Evolutionary conservation across 176 grass and related monocot species (phyloP), one percentile per base, ranked within the genome.

Genomic region (Oryza nivara): DNA sequence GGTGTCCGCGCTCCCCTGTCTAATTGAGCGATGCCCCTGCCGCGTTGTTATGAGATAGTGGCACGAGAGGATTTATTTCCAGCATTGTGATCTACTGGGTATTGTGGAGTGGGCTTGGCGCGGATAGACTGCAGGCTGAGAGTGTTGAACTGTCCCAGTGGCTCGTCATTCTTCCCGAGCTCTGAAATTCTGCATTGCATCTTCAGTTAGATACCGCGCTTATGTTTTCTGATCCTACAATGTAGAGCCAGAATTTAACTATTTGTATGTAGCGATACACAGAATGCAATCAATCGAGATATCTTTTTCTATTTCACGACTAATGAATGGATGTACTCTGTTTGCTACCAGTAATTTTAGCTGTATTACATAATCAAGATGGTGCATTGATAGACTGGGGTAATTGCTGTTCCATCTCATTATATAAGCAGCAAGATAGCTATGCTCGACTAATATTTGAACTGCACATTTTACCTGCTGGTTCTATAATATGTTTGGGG

Each of bases 321-420:
- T 48, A 17, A 61, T 82, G 52, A 17, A 76, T 75, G 30, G 15
- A 30, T 69, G 8, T 13, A 20, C 0, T 74, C 45, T 20, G 20
- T 84, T 68, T 80, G 15, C 69, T 40, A 22, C 38, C 43, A 40
- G 51, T 85, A 3, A 32, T n/a, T 52, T 65, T 73, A 9, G 36
- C 10, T 81, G 35, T 86, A 19, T 69, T 52, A 25, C 7, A 3
- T 60, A 44, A 75, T 12, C 16, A 23, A 49, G 19, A 88, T 34
- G 65, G 1, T 36, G 3, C 3, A 2, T 23, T 10, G 7, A 65
- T 52, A 2, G 15, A 80, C 52, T 86, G 9, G 19, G 47, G 65
- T 76, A 35, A 61, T 23, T 11, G 67, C 23, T 85, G 13, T 71
- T 63, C 46, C 40, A 52, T 26, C 23, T 56, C 52, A 65, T 65